These are phyloP conservation scores for Yarrowia keelungensis DNA, from an alignment of 805 yeast species.

Conservation along the genomic window DNA sequence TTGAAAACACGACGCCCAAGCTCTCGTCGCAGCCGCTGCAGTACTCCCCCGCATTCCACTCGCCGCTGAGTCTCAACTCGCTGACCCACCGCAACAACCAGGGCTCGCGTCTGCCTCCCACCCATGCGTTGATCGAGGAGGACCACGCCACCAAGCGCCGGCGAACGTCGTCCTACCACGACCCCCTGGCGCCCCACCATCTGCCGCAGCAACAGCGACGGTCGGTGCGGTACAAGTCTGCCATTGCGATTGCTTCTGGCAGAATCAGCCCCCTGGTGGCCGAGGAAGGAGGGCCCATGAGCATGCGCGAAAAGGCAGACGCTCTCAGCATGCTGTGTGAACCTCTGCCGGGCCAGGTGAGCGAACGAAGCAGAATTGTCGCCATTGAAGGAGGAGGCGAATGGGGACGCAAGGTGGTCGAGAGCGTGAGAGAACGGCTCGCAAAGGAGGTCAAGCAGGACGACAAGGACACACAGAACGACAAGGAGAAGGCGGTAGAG, in stretches of 20 bases:
- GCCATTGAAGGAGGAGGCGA: slow-evolving; percentile 29
- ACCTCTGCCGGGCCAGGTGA: slow-evolving; percentile 37
- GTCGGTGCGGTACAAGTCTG: slow-evolving; percentile 42
- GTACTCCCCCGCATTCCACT: slow-evolving; percentile 32
- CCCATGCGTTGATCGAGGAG: slow-evolving; percentile 40
- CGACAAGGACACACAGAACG: no score
- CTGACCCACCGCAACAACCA: not conserved
- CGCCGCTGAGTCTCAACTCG: slow-evolving; percentile 23
- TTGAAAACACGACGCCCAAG: slow-evolving; percentile 37
- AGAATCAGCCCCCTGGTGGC: slow-evolving; percentile 7
- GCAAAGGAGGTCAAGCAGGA: no score
- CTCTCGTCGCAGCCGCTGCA: slow-evolving; percentile 23
- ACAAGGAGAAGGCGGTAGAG: not conserved
- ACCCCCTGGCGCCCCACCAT: slow-evolving; percentile 41
- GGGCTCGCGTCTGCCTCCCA: slow-evolving; percentile 9
- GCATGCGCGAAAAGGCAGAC: slow-evolving; percentile 45
- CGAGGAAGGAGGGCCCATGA: slow-evolving; percentile 36
- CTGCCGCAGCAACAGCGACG: slow-evolving; percentile 34
- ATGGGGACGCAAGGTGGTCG: slow-evolving; percentile 13
- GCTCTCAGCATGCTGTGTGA: slow-evolving; percentile 43
- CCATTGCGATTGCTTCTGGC: slow-evolving; percentile 41
- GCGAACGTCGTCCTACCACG: slow-evolving; percentile 44
- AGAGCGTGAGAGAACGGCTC: not conserved
- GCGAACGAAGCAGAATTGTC: slow-evolving; percentile 10
- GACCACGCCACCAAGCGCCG: slow-evolving; percentile 41